A percentile compares a stretch with the other conserved stretches of the same genome.
These are phyloP conservation scores for Xenoacremonium recifei DNA, from an alignment of 2,329 filamentous ascomycete species.

Conservation along the genomic window DNA sequence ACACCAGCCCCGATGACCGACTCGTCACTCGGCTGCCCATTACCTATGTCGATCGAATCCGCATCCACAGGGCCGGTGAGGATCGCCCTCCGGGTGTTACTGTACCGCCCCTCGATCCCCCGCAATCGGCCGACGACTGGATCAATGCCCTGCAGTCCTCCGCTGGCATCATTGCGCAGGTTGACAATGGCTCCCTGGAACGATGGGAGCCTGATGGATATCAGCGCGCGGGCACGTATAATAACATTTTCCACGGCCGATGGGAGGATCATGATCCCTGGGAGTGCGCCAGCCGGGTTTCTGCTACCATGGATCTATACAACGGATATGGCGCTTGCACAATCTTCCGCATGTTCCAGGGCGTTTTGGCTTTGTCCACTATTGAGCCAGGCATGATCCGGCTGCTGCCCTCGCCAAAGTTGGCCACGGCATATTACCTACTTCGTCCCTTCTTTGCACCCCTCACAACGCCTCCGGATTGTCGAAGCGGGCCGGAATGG, in stretches of 20 bases:
- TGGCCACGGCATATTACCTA: constrained; percentile 75
- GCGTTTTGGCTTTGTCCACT: constrained; percentile 52
- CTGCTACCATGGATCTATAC: constrained; percentile 55
- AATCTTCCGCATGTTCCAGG: constrained; percentile 60
- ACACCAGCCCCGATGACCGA: constrained; percentile 51
- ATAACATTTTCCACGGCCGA: constrained; percentile 50
- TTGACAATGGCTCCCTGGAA: constrained; percentile 70
- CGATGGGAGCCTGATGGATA: constrained; percentile 71
- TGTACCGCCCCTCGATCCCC: constrained; percentile 21
- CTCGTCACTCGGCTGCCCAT: constrained; percentile 62
- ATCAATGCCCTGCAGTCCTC: constrained; percentile 42
- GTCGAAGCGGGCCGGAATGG: constrained; percentile 43
- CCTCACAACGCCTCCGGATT: constrained; percentile 39
- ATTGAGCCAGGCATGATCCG: constrained; percentile 68
- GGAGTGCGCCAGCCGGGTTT: constrained; percentile 52
- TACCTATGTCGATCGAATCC: constrained; percentile 67
- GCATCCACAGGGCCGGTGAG: constrained; percentile 55
- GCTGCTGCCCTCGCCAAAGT: constrained; percentile 68
- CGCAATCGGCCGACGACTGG: constrained; percentile 37
- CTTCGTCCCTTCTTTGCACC: constrained; percentile 58
- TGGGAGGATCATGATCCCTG: constrained; percentile 58
- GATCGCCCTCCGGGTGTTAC: constrained; percentile 17
- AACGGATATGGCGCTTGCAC: constrained; percentile 57
- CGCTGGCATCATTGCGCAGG: constrained; percentile 58
- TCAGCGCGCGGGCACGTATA: constrained; percentile 55